These are phyloP conservation scores for Moesziomyces parantarcticus DNA, from an alignment of 1,284 basidiomycete species.

Conservation along the genomic window DNA sequence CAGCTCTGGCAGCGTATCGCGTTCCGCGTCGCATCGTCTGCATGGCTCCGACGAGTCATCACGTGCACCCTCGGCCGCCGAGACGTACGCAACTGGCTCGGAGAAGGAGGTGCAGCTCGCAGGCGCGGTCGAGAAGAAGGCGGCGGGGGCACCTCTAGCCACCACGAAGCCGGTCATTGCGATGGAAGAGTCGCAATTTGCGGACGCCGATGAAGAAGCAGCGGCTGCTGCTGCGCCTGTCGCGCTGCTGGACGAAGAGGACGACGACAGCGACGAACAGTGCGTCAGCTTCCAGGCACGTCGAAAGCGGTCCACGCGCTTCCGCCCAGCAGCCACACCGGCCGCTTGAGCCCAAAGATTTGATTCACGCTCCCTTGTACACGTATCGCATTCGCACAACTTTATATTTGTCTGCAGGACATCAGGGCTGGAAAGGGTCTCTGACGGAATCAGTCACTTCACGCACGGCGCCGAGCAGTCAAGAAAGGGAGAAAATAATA, in stretches of 20 bases:
- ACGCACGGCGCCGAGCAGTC: no score
- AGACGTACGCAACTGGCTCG: conserved; percentile 20
- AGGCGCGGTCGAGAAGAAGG: background rate
- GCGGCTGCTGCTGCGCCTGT: background rate
- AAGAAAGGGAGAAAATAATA: no score
- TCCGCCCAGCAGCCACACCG: conserved; percentile 7
- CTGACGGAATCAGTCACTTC: no score
- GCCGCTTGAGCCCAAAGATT: background rate
- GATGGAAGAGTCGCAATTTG: conserved; percentile 49
- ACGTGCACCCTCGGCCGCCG: conserved; percentile 19
- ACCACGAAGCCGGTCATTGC: conserved; percentile 1
- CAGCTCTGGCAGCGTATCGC: conserved; percentile 28
- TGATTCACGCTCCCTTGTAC: background rate
- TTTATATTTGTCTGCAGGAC: background rate
- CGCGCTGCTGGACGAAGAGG: conserved; percentile 10
- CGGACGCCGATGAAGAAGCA: conserved; percentile 41
- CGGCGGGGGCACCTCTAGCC: background rate
- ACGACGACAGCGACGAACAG: conserved; percentile 46
- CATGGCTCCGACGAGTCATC: conserved; percentile 27
- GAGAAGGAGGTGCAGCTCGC: conserved; percentile 2
- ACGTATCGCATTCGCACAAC: background rate
- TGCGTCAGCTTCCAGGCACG: conserved; percentile 44
- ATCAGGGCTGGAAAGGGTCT: no score
- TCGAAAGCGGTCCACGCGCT: conserved; percentile 39
- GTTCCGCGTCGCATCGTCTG: conserved; percentile 32